Evolutionary conservation across 2,329 filamentous ascomycete genomes (phyloP), one percentile per base, ranked within the genome.

Genomic region (Calycina marina): DNA sequence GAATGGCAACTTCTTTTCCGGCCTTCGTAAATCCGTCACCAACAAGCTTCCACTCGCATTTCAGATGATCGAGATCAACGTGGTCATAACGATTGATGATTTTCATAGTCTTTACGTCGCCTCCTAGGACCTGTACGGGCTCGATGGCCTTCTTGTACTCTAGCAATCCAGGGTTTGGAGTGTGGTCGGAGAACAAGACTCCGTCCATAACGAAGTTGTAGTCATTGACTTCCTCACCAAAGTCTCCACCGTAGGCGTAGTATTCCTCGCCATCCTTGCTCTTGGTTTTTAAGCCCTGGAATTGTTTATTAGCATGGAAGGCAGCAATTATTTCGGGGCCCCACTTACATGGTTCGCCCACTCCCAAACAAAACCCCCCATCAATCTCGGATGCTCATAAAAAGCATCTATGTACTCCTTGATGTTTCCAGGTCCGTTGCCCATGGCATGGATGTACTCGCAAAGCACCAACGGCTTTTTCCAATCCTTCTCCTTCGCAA

Each of bases 361-460:
- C 39, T 62, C 60, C 59, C 60, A 63, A 30, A 61, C 54, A 35
- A 57, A 63, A 0, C 67, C 69, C 16, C 69, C 69, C 46, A 72
- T 68, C 1, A 72, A 54, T 4, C 57, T 53, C 2, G 59, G 60
- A 40, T 71, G 57, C 18, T 59, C 56, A 38, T 65, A 63, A 48
- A 71, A 72, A 0, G 60, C 57, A 25, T 69, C 60, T 16, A 67
- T 50, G 39, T 72, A 72, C 36, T 71, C 67, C 38, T 67, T 61
- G 39, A 72, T 57, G 4, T 60, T 62, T 10, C 69, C 69, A 0
- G 69, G 69, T 1, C 67, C 69, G 34, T 71, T 73, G 0, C 69
- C 69, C 67, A 73, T 72, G 1, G 69, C 67, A 43, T 53, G 51
- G 10, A 43, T 42, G 40, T 43, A 53, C 22, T 58, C 54, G 22